These are phyloP conservation scores for Casuarina cunninghamiana DNA, from an alignment of 306 rosid genomes.

Conservation along the genomic window DNA sequence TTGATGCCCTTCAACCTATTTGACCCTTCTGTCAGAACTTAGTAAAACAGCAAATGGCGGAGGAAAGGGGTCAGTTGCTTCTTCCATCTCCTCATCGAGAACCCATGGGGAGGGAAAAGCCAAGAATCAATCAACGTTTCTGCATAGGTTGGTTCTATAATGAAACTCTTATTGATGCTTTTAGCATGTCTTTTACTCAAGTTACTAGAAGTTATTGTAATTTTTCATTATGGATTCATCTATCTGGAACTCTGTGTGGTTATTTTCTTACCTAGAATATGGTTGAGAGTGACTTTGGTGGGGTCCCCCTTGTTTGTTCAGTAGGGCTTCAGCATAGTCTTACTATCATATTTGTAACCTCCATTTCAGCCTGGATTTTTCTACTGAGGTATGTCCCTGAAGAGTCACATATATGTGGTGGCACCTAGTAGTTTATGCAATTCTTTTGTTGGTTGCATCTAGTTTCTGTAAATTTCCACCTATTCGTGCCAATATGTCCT, in stretches of 20 bases:
- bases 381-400: too few species aligned
- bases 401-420: too few species aligned
- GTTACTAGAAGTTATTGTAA: slow-evolving; percentile 2
- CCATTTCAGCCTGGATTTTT: too few species aligned
- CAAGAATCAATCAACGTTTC: slow-evolving; percentile 24
- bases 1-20: slow-evolving; percentile 34
- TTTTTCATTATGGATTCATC: slow-evolving; percentile 10
- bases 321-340: background rate
- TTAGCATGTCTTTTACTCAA: slow-evolving; percentile 16
- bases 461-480: too few species aligned
- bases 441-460: too few species aligned
- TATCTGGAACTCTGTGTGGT: slow-evolving; percentile 5
- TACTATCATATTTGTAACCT: too few species aligned
- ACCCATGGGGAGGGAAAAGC: slow-evolving; percentile 27
- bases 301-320: background rate
- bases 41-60: slow-evolving; percentile 40
- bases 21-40: slow-evolving; percentile 51
- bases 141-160: slow-evolving; percentile 36
- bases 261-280: slow-evolving; percentile 9
- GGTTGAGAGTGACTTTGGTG: background rate
- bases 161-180: background rate
- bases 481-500: too few species aligned
- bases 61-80: slow-evolving; percentile 41
- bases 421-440: too few species aligned
- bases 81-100: slow-evolving; percentile 34